Evolutionary conservation across 257 asterid genomes (phyloP), one percentile per base, ranked within the genome.

Genomic region (Verbena officinalis): DNA sequence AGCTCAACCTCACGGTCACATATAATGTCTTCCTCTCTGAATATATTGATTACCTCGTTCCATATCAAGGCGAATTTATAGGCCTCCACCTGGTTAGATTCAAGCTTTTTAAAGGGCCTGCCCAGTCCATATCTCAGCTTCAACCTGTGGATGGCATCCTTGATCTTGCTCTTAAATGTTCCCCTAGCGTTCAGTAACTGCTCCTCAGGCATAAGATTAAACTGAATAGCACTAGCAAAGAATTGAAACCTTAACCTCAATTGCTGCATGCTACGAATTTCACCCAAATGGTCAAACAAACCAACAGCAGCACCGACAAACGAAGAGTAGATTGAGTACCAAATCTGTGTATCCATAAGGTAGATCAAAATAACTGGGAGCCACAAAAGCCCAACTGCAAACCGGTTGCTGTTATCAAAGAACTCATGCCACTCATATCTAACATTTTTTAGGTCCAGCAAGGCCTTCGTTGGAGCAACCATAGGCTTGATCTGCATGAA

Each of bases 171-270:
- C 82, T 70, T 90, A 6, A 94, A 43, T 55, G 91, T 78, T 58
- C 99, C 95, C 68, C 86, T 78, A 31, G 83, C 76, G 75, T 79
- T 79, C 86, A 94, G 48, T 17, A 87, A 80, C 95, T 94, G 99
- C 79, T 94, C 99, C 86, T 94, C 95, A 14, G 99, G 99, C 97
- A 94, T 90, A 75, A 94, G 86, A 75, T 90, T 94, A 68, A 94
- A 94, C 79, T 90, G 97, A 57, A 94, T 88, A 40, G 99, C 97
- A 76, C 97, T 94, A 11, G 99, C 99, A 74, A 94, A 94, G 78
- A 94, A 90, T 76, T 94, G 99, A 70, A 94, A 94, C 70, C 99
- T 88, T 86, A 94, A 79, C 75, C 97, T 79, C 78, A 94, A 62
- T 72, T 94, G 99, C 63, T 88, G 95, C 87, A 94, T 87, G 82